phyloP scores from a whole-genome alignment of 2,329 filamentous ascomycete species.

The Mollisia scopiformis region DNA sequence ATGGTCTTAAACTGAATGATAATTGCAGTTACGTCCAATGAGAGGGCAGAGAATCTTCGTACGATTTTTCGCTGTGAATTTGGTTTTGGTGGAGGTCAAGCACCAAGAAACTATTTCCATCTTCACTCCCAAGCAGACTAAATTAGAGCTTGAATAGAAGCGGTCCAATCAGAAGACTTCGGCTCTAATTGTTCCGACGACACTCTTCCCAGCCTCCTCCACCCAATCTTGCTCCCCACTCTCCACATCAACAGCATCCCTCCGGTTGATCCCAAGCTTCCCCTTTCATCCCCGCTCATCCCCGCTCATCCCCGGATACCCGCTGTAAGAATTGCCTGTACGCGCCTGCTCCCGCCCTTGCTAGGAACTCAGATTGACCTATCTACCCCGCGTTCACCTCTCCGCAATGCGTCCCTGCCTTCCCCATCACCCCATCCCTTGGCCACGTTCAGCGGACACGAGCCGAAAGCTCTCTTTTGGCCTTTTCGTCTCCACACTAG shows the following conservation, averaged over 20 bases:
- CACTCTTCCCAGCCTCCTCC: not conserved
- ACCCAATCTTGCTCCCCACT: not conserved
- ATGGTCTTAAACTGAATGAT: too few species aligned
- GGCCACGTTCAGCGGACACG: not conserved
- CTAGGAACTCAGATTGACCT: not conserved
- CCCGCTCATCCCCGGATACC: constrained; percentile 3
- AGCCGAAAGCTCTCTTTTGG: not conserved
- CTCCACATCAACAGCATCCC: not conserved
- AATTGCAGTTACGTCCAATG: too few species aligned
- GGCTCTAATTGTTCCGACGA: too few species aligned
- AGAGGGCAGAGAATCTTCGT: too few species aligned
- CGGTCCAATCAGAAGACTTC: not conserved
- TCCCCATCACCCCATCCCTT: constrained; percentile 9
- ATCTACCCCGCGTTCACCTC: constrained; percentile 19
- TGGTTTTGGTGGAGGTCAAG: too few species aligned
- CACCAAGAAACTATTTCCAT: too few species aligned
- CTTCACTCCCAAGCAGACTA: too few species aligned
- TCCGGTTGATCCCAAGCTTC: not conserved
- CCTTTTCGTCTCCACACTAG: not conserved
- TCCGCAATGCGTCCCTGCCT: not conserved
- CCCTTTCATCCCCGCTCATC: constrained; percentile 5
- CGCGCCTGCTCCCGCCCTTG: not conserved
- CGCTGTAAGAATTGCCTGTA: not conserved
- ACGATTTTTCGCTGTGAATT: too few species aligned
- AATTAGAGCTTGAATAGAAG: too few species aligned